Base-by-base conservation (phyloP, 805 yeast genomes). In the Saturnispora diversa region DNA sequence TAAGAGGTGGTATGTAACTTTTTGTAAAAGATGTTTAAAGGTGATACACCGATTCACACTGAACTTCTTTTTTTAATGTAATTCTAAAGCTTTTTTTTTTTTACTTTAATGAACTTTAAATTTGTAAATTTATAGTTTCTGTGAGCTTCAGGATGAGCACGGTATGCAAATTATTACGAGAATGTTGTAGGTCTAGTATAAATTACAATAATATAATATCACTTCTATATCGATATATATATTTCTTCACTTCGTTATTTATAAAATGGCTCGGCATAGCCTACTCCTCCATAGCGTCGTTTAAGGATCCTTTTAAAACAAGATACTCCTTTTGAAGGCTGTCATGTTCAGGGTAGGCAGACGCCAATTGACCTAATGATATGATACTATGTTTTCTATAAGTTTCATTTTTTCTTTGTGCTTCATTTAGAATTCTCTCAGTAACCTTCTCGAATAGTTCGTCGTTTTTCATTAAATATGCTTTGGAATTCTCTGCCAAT, bases 1-100 rank as follows among this genome's bases (percentile, higher is more conserved):
- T 90, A 68, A 85, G 97, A 77, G 97, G 97, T 76, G 96, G 95
- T 74, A 58, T 59, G 61, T 67, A 66, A 54, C 56, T 5, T 30
- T 62, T 61, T 45, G 63, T 59, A 47, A 60, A 58, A 49, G 59
- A n/a, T 63, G 29, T 52, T 59, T 36, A 60, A 63, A 15, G 27
- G 36, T 40, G n/a, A n/a, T n/a, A n/a, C n/a, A n/a, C n/a, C n/a
- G n/a, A n/a, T n/a, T n/a, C n/a, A n/a, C n/a, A n/a, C n/a, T n/a
- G n/a, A n/a, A n/a, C n/a, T n/a, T n/a, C n/a, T n/a, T n/a, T n/a
- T 33, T 22, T 15, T 28, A 20, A 15, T 34, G 15, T 16, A 15
- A n/a, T 19, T 13, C n/a, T 19, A 7, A 17, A 29, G 27, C 12
- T 8, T 31, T 11, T 17, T 26, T 20, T 39, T n/a, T 25, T 21